Base-by-base conservation (phyloP, 352 stramenopile species). In the Globisporangium spiculum region DNA sequence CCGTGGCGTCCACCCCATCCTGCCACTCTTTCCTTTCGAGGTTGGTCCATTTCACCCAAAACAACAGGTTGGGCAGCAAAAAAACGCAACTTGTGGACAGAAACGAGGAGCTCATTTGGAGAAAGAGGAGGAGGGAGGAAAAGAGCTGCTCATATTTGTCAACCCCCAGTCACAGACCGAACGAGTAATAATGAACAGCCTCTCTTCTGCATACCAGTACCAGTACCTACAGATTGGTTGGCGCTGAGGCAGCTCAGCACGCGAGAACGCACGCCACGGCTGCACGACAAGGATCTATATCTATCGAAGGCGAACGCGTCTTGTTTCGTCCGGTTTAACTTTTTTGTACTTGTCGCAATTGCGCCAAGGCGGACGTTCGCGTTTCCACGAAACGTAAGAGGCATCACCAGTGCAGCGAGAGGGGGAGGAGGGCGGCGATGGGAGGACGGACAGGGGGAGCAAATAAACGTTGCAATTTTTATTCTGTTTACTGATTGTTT, bases 401-500 rank as follows among this genome's bases (percentile, higher is more conserved):
- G 5, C 6, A 24, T n/a, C 18, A n/a, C 18, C 18, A 22, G 7
- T 52, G 44, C 18, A 52, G 44, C 44, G 44, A 52, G 18, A 52
- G 16, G 44, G 44, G 6, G 18, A 20, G 16, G 44, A n/a, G 41
- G 16, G 30, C 4, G 30, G 4, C 4, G 7, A 32, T 32, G 30
- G 30, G 30, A 48, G 41, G 41, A 50, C 44, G 18, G 44, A 50
- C 18, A 22, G 6, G 5, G 5, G 16, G 18, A 24, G 44, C 44
- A 52, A 52, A 12, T 18, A 22, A 52, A 24, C 10, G 38, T 20
- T 46, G 38, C 38, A 46, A 3, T 46, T 46, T n/a, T 24, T 52
- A 52, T 52, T 52, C 44, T 52, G 44, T 52, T 52, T 52, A 52
- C 44, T 22, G 44, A 24, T n/a, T 52, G 44, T 52, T 52, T 52